Conservation (phyloP, 2,329 filamentous ascomycete genomes). For the Pseudophaeomoniella oleicola region DNA sequence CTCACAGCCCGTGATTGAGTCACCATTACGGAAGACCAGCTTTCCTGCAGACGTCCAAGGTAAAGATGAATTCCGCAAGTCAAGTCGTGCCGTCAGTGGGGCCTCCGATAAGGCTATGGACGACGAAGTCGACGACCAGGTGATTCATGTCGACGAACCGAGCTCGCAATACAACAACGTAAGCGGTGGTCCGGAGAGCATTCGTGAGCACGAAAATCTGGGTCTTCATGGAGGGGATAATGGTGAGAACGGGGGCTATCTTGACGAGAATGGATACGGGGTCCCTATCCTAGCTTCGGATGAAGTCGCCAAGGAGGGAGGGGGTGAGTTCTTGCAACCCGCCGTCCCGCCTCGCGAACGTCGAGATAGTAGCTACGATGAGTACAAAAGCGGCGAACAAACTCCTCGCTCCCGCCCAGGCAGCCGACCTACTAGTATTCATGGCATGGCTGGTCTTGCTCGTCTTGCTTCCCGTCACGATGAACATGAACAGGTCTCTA, state of each 20-base stretch:
- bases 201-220: conserved; percentile 31
- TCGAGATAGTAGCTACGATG: conserved; percentile 43
- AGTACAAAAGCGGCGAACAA: conserved; percentile 33
- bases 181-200: conserved; percentile 28
- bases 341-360: conserved; percentile 66
- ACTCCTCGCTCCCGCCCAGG: conserved; percentile 41
- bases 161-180: conserved; percentile 17
- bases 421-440: conserved; percentile 50
- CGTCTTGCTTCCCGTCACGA: conserved; percentile 41
- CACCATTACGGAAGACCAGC: conserved; percentile 35
- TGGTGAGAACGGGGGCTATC: conserved; percentile 31
- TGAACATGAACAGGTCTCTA: conserved; percentile 37
- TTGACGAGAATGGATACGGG: conserved; percentile 47
- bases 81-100: conserved; percentile 9
- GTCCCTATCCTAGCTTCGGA: conserved; percentile 81
- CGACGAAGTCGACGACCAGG: conserved; percentile 37
- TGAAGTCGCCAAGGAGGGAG: conserved; percentile 62
- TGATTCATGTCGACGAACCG: conserved; percentile 68
- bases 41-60: conserved; percentile 24
- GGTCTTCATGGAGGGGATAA: conserved; percentile 30
- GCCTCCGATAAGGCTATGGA: conserved; percentile 20
- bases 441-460: conserved; percentile 38
- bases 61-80: conserved; percentile 11
- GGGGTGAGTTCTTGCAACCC: conserved; percentile 55
- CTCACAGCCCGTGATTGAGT: conserved; percentile 33